Evolutionary conservation across 495 filamentous ascomycete species (phyloP), one percentile per base, ranked within the genome.

Genomic region (Podospora australis): DNA sequence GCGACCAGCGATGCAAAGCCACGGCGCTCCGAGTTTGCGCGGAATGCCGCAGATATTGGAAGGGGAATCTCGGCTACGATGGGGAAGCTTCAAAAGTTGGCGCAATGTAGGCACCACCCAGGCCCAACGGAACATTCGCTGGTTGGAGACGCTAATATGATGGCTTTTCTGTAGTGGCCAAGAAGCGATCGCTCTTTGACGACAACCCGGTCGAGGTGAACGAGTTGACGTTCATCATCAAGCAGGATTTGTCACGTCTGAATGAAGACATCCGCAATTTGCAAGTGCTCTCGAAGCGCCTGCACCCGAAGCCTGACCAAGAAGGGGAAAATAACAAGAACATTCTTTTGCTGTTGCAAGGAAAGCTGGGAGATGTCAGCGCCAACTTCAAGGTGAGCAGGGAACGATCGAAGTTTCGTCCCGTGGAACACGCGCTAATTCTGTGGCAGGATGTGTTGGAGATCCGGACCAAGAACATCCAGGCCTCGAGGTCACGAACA

Each of bases 301-400:
- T 90, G 67, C 84, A 91, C 52, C 82, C 86, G 2, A 86, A 86
- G 44, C 75, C 70, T 14, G 88, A 90, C 52, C 88, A 95, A 58
- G 90, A 95, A 60, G 88, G 88, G 39, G 91, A 97, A 60, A 94
- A 98, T 67, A 95, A 91, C 73, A 94, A 96, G 63, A 96, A 96
- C 59, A 92, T 98, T 26, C 87, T 98, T 4, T 79, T 95, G 39
- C 78, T 96, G 60, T 68, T 98, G 30, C 89, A 98, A 68, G 88
- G 88, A 29, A 97, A 95, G 63, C 77, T 98, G 17, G 87, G 88
- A n/a, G 88, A 94, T 56, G 94, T 98, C 6, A 81, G 83, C 21
- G 87, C 83, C 38, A 95, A 88, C 63, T 97, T 98, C 78, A 96
- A 97, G 66, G 60, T 96, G 39, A 7, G 48, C 6, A 3, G 7